Evolutionary conservation across 208 protist species (phyloP).

Genomic region (Acanthamoeba castellanii): DNA sequence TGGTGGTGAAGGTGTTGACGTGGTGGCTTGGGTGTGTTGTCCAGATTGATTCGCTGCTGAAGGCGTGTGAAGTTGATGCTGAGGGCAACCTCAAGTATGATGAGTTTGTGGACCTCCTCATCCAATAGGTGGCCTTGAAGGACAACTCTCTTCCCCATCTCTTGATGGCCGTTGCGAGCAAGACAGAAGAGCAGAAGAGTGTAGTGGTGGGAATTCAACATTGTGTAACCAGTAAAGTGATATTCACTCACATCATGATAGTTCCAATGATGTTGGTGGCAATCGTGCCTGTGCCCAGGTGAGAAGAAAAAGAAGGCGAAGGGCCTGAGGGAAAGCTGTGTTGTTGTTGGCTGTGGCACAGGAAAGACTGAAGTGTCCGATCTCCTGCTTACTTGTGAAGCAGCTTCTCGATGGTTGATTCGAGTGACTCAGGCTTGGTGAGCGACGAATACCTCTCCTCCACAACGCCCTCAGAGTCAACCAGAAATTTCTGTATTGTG

Average conservation of each 20-base stretch:
- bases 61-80: not conserved
- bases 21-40: not conserved
- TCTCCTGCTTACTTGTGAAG: not conserved
- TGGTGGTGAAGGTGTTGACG: not conserved
- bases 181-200: no score
- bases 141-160: no score
- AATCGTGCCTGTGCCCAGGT: no score
- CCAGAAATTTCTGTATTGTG: slow-evolving; percentile 61
- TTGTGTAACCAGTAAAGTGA: no score
- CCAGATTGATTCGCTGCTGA: slow-evolving; percentile 54
- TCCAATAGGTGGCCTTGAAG: not conserved
- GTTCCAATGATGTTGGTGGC: no score
- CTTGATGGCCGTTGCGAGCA: no score
- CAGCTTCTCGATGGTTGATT: slow-evolving; percentile 21
- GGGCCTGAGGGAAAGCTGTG: no score
- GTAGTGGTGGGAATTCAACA: no score
- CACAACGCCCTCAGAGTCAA: slow-evolving; percentile 53
- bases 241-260: no score
- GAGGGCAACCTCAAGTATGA: slow-evolving; percentile 73
- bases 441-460: slow-evolving; percentile 44
- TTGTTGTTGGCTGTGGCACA: no score
- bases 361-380: no score
- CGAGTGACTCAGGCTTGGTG: slow-evolving; percentile 19
- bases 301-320: no score
- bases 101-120: slow-evolving; percentile 57